Evolutionary conservation across 1,284 basidiomycete species (phyloP).

Genomic region (Puccinia brachypodii): DNA sequence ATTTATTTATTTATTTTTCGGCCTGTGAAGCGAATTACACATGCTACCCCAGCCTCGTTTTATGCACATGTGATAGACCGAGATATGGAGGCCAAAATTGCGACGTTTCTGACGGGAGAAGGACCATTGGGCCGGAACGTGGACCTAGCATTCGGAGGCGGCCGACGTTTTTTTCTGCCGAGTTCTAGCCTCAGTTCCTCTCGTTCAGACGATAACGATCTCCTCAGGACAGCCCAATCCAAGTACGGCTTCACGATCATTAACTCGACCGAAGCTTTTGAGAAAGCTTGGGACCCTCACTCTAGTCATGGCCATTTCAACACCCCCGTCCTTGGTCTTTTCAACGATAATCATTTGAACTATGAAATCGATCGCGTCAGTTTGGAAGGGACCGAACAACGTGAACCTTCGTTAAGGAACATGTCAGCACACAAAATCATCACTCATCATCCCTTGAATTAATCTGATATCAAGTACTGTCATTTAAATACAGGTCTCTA

Average conservation of each 20-base stretch:
- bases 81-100: slow-evolving; percentile 52
- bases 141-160: slow-evolving; percentile 58
- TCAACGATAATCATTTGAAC: slow-evolving; percentile 51
- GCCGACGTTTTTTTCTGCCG: slow-evolving; percentile 57
- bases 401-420: slow-evolving; percentile 51
- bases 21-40: slow-evolving; percentile 52
- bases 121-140: slow-evolving; percentile 51
- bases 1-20: neutral
- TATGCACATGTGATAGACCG: slow-evolving; percentile 56
- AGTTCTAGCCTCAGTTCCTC: slow-evolving; percentile 53
- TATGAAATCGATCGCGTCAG: slow-evolving; percentile 51
- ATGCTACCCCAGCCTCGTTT: slow-evolving; percentile 58
- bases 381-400: slow-evolving; percentile 32
- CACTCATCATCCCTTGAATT: no score
- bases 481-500: slow-evolving; percentile 27
- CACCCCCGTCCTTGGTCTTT: slow-evolving; percentile 49
- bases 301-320: slow-evolving; percentile 20
- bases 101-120: slow-evolving; percentile 51
- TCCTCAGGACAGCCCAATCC: slow-evolving; percentile 52
- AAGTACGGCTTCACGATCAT: slow-evolving; percentile 50
- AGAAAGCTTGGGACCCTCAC: slow-evolving; percentile 30
- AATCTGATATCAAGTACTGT: no score
- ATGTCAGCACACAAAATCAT: slow-evolving; percentile 49
- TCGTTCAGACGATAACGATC: slow-evolving; percentile 55
- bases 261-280: slow-evolving; percentile 47